phyloP scores from a whole-genome alignment of 208 protist genomes.

The Jaenimonas drosophilae region DNA sequence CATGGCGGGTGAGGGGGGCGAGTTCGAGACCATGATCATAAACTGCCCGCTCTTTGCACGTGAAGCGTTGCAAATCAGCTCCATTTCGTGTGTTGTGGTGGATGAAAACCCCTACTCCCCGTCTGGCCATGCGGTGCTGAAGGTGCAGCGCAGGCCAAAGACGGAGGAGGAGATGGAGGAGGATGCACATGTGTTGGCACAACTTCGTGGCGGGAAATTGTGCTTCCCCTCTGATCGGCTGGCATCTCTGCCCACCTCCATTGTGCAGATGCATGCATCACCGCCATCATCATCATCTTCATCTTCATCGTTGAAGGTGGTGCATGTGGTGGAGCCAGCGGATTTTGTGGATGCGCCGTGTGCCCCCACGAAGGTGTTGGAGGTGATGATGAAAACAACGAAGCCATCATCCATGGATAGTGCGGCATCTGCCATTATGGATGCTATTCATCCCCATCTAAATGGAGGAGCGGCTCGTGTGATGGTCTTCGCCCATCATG shows the following conservation, averaged over 20 bases:
- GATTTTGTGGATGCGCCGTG: too few species aligned
- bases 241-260: conserved; percentile 2
- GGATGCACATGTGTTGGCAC: conserved; percentile 16
- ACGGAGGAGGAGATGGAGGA: conserved; percentile 20
- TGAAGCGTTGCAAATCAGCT: conserved; percentile 21
- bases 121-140: conserved; percentile 43
- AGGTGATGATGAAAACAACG: too few species aligned
- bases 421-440: too few species aligned
- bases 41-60: conserved; percentile 91
- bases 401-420: too few species aligned
- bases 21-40: conserved; percentile 99
- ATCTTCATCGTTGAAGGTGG: too few species aligned
- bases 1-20: conserved; percentile 98
- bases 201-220: conserved; percentile 6
- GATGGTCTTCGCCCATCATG: too few species aligned
- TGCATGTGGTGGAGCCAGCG: too few species aligned
- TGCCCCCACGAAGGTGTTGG: too few species aligned
- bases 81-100: conserved; percentile 53
- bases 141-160: conserved; percentile 30
- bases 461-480: too few species aligned
- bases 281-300: too few species aligned
- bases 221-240: conserved; percentile 39
- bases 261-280: too few species aligned
- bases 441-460: too few species aligned
- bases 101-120: conserved; percentile 75